These are phyloP conservation scores for Pneumocystis canis DNA, from an alignment of 1,139 yeast genomes.

Conservation along the genomic window DNA sequence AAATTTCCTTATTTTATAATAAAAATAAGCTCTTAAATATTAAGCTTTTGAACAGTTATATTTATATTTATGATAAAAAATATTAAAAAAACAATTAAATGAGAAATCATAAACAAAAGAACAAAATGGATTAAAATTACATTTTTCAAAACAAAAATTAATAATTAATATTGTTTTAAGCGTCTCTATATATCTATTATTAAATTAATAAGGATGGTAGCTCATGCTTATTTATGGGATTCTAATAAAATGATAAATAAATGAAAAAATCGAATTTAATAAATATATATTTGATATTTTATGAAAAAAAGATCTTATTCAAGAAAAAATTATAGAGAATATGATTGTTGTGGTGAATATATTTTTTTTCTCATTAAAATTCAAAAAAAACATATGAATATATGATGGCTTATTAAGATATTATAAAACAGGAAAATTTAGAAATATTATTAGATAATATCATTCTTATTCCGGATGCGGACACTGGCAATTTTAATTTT, in stretches of 20 bases:
- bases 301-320: neutral
- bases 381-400: conserved; percentile 87
- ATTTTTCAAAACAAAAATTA: neutral
- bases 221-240: neutral
- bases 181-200: neutral
- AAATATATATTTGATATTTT: neutral
- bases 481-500: conserved; percentile 13
- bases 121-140: neutral
- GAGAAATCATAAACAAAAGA: neutral
- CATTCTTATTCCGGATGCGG: conserved; percentile 91
- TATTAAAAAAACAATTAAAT: neutral
- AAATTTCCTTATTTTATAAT: neutral
- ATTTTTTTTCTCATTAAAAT: conserved; percentile 20
- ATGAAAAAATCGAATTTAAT: neutral
- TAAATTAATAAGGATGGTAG: neutral
- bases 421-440: conserved; percentile 40
- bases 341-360: neutral
- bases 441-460: conserved; percentile 70
- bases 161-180: neutral
- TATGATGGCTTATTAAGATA: conserved; percentile 70
- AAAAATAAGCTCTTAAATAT: neutral
- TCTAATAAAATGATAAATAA: neutral
- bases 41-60: neutral
- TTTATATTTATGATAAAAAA: neutral
- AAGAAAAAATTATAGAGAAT: neutral